Conservation (phyloP, 140 eudicot species). For the Anethum foeniculum region DNA sequence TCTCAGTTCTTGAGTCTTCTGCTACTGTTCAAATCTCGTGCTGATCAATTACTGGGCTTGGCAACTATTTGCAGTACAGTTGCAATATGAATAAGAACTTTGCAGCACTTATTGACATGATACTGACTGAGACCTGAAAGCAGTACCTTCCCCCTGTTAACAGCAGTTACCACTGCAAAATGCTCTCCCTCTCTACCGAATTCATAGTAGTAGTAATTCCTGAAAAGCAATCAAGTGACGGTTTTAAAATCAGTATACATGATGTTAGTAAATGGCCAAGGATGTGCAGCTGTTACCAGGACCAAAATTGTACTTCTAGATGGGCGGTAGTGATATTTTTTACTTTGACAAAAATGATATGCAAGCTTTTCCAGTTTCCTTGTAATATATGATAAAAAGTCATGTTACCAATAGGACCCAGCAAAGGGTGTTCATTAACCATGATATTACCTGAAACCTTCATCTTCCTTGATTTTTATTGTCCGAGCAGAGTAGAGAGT, state of each 20-base stretch:
- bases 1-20: neutral
- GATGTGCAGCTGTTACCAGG: neutral
- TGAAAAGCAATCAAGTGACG: slow-evolving; percentile 20
- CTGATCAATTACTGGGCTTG: neutral
- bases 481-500: slow-evolving; percentile 77
- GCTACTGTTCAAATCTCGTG: too few relatives aligned
- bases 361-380: neutral
- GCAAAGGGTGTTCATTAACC: neutral
- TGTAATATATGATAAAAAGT: neutral
- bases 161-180: slow-evolving; percentile 88
- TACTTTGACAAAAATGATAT: too few relatives aligned
- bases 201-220: slow-evolving; percentile 90
- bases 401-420: neutral
- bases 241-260: neutral
- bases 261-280: neutral
- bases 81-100: neutral
- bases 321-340: neutral
- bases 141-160: slow-evolving; percentile 77
- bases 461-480: slow-evolving; percentile 90
- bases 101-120: neutral
- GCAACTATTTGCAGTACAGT: neutral
- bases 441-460: slow-evolving; percentile 63
- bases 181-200: slow-evolving; percentile 73
- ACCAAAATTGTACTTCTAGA: neutral
- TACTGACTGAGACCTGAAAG: neutral